These are phyloP conservation scores for Trichoderma harzianum DNA, from an alignment of 2,329 filamentous ascomycete genomes.

Conservation along the genomic window DNA sequence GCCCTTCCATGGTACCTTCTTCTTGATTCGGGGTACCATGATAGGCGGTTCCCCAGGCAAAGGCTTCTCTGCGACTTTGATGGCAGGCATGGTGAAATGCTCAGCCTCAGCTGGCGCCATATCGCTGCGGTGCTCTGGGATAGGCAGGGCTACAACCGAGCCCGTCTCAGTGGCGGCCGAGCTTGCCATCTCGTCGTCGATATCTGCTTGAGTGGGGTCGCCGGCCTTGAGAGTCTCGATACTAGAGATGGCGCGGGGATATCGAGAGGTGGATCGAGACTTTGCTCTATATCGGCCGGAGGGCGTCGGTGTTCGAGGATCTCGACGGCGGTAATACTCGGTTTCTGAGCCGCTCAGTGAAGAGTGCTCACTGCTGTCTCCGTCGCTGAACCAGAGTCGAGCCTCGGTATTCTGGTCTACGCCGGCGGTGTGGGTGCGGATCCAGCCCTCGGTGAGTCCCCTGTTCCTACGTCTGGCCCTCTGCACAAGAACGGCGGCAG, in stretches of 20 bases:
- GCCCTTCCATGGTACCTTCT: slow-evolving; percentile 71
- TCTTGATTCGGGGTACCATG: slow-evolving; percentile 58
- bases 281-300: slow-evolving; percentile 23
- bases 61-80: slow-evolving; percentile 31
- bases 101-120: slow-evolving; percentile 4
- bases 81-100: slow-evolving; percentile 31
- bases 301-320: slow-evolving; percentile 48
- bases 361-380: slow-evolving; percentile 68
- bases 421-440: slow-evolving; percentile 75
- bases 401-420: slow-evolving; percentile 62
- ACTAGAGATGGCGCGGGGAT: slow-evolving; percentile 50
- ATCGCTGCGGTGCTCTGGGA: background rate
- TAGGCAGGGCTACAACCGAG: background rate
- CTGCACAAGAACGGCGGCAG: slow-evolving; percentile 61
- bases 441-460: slow-evolving; percentile 79
- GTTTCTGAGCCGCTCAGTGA: slow-evolving; percentile 66
- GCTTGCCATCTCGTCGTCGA: slow-evolving; percentile 28
- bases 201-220: slow-evolving; percentile 21
- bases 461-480: slow-evolving; percentile 56
- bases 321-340: slow-evolving; percentile 50
- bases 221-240: slow-evolving; percentile 52
- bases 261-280: slow-evolving; percentile 32
- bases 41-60: slow-evolving; percentile 39
- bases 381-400: slow-evolving; percentile 79
- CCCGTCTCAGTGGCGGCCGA: slow-evolving; percentile 32